These are phyloP conservation scores for Colletotrichum cereale DNA, from an alignment of 2,329 filamentous ascomycete species.

Conservation along the genomic window DNA sequence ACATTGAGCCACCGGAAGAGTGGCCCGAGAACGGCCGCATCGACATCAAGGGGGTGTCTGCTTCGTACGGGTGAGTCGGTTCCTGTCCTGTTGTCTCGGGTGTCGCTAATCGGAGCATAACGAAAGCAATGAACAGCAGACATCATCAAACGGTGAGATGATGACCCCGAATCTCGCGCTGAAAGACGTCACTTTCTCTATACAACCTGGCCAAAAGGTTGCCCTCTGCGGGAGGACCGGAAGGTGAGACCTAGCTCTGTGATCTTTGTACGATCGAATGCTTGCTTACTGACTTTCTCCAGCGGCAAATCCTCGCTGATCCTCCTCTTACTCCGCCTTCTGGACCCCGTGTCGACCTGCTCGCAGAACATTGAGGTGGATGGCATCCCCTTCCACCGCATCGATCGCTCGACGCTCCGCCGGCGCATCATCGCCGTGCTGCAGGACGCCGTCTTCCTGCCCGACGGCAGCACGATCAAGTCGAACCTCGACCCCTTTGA, in stretches of 20 bases:
- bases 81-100: background rate
- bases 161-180: slow-evolving; percentile 27
- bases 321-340: slow-evolving; percentile 49
- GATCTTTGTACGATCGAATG: rapidly evolving
- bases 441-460: slow-evolving; percentile 62
- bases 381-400: slow-evolving; percentile 47
- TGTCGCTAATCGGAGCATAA: background rate
- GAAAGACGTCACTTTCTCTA: slow-evolving; percentile 36
- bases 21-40: slow-evolving; percentile 42
- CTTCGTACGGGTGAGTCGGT: slow-evolving; percentile 33
- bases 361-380: slow-evolving; percentile 53
- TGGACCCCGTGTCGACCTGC: slow-evolving; percentile 46
- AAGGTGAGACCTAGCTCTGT: slow-evolving; percentile 31
- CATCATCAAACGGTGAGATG: background rate
- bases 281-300: background rate
- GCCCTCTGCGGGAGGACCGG: slow-evolving; percentile 45
- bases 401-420: slow-evolving; percentile 55
- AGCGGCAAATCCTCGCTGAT: slow-evolving; percentile 54
- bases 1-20: slow-evolving; percentile 20
- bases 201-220: slow-evolving; percentile 41
- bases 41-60: slow-evolving; percentile 41
- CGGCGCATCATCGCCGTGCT: slow-evolving; percentile 59
- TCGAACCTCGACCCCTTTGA: slow-evolving; percentile 54
- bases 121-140: slow-evolving; percentile 22
- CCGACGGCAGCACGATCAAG: slow-evolving; percentile 51